These are phyloP conservation scores for Sphaerulina vaccinii DNA, from an alignment of 2,329 filamentous ascomycete genomes.

Conservation along the genomic window DNA sequence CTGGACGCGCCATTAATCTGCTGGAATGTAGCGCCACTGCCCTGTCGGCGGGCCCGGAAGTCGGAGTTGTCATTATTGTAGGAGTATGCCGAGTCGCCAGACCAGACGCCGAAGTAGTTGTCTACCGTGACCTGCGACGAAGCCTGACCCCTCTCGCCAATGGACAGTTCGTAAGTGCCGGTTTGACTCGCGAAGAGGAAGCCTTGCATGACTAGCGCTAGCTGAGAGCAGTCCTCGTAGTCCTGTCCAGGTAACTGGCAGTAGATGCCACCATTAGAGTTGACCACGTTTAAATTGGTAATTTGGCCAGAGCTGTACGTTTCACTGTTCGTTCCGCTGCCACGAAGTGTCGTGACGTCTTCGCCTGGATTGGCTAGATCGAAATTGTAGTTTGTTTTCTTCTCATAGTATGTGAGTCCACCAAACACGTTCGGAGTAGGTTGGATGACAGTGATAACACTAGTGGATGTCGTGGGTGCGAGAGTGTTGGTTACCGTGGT, in stretches of 20 bases:
- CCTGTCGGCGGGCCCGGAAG: not conserved
- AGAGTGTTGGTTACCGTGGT: too few species aligned
- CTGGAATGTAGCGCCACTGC: not conserved
- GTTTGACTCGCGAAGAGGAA: not conserved
- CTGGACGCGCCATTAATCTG: not conserved
- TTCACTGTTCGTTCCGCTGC: not conserved
- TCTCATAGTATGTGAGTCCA: not conserved
- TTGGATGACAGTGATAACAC: too few species aligned
- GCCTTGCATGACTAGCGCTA: not conserved
- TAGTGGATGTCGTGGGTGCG: too few species aligned
- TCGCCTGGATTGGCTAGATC: not conserved
- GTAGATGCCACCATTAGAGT: not conserved
- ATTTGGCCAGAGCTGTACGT: not conserved
- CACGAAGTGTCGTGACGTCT: not conserved
- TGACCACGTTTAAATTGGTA: not conserved
- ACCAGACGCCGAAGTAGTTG: not conserved
- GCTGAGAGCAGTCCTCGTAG: not conserved
- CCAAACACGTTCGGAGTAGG: too few species aligned
- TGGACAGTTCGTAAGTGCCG: not conserved
- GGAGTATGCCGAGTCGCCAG: not conserved
- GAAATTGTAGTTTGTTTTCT: not conserved
- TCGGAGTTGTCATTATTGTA: not conserved
- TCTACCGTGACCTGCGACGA: not conserved
- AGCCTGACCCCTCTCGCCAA: not conserved
- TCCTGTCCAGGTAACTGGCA: not conserved